Evolutionary conservation across 352 stramenopile genomes (phyloP).

Genomic region (Lagenidium giganteum): DNA sequence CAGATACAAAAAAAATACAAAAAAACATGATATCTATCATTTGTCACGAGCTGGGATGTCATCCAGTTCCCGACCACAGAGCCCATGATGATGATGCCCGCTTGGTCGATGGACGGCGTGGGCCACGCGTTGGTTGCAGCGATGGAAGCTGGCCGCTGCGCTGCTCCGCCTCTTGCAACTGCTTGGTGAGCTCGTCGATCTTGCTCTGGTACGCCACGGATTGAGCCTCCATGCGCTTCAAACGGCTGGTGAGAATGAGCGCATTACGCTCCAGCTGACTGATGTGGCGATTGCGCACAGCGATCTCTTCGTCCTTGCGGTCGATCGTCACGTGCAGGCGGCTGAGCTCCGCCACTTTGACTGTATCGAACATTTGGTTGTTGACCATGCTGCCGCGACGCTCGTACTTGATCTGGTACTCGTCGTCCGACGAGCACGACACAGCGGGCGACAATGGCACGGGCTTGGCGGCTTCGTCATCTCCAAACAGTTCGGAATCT

Average conservation of each 20-base stretch:
- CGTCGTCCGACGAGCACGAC: conserved; percentile 35
- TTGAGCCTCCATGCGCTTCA: conserved; percentile 56
- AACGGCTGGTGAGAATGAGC: conserved; percentile 56
- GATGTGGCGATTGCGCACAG: conserved; percentile 55
- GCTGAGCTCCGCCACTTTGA: conserved; percentile 70
- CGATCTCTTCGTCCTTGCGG: conserved; percentile 66
- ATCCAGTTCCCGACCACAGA: too few relatives aligned
- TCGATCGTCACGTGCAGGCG: conserved; percentile 58
- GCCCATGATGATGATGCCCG: too few relatives aligned
- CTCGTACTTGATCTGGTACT: conserved; percentile 68
- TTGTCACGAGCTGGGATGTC: too few relatives aligned
- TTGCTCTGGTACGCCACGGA: conserved; percentile 70
- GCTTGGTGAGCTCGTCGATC: conserved; percentile 63
- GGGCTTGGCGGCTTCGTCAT: conserved; percentile 19
- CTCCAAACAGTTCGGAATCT: conserved; percentile 44
- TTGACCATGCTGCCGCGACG: conserved; percentile 65
- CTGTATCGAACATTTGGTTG: conserved; percentile 78
- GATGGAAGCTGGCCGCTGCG: too few relatives aligned
- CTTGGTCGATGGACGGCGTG: too few relatives aligned
- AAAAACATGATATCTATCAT: too few relatives aligned
- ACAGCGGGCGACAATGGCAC: conserved; percentile 10
- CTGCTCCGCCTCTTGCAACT: conserved; percentile 42
- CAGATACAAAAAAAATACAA: too few relatives aligned
- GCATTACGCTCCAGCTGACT: conserved; percentile 65
- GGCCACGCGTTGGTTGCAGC: too few relatives aligned